These are phyloP conservation scores for Aspergillus novofumigatus DNA, from an alignment of 2,329 filamentous ascomycete genomes.

Conservation along the genomic window DNA sequence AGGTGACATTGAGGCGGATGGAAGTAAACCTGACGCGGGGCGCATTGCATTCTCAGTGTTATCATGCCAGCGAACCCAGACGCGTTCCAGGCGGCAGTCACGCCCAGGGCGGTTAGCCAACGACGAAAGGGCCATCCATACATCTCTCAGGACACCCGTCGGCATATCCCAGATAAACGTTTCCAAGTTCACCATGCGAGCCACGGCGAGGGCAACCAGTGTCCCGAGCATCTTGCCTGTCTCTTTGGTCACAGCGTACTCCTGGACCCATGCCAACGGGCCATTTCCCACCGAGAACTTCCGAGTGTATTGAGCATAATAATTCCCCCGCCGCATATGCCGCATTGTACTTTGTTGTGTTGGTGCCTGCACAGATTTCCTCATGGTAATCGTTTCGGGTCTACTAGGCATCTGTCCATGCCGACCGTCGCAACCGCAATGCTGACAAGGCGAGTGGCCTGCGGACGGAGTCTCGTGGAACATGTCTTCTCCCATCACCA, in stretches of 20 bases:
- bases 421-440: constrained; percentile 27
- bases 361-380: background rate
- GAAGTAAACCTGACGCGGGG: constrained; percentile 6
- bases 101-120: constrained; percentile 60
- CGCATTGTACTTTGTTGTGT: background rate
- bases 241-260: constrained; percentile 78
- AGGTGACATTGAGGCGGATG: constrained; percentile 31
- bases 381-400: background rate
- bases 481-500: constrained; percentile 67
- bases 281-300: constrained; percentile 86
- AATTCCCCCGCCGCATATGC: constrained; percentile 57
- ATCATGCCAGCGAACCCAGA: constrained; percentile 82
- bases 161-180: constrained; percentile 88
- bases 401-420: constrained; percentile 11
- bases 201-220: constrained; percentile 71
- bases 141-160: constrained; percentile 73
- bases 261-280: constrained; percentile 70
- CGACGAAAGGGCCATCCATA: constrained; percentile 74
- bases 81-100: constrained; percentile 63
- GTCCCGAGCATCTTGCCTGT: constrained; percentile 86
- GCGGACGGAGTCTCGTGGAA: constrained; percentile 51
- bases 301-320: constrained; percentile 72
- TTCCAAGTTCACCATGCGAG: constrained; percentile 76
- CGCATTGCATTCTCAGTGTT: constrained; percentile 51
- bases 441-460: constrained; percentile 18